A percentile compares a stretch with the other conserved stretches of the same genome.
Evolutionary conservation across 2,329 filamentous ascomycete species (phyloP).

Genomic region (Pleoardoris graminearum): DNA sequence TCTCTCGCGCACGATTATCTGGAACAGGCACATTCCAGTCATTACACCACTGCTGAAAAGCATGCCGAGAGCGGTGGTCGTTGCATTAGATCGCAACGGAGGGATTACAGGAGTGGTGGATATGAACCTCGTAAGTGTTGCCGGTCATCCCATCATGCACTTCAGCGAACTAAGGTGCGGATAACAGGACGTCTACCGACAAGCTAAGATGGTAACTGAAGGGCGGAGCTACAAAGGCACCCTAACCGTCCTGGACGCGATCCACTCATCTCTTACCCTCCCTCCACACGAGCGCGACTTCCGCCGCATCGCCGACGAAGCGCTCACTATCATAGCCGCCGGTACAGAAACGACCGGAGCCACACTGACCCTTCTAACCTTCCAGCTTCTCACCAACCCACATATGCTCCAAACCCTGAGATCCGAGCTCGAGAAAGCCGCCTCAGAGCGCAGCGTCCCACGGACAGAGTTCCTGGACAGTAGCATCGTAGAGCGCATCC

Average conservation of each 20-base stretch:
- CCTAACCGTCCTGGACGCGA: conserved; percentile 40
- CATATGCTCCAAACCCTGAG: conserved; percentile 33
- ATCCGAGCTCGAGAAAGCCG: conserved; percentile 38
- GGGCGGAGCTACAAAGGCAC: conserved; percentile 5
- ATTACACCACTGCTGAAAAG: conserved; percentile 5
- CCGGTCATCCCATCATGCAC: neutral
- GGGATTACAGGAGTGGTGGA: conserved; percentile 9
- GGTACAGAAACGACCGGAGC: conserved; percentile 42
- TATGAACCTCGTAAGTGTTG: conserved; percentile 8
- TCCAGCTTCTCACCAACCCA: conserved; percentile 41
- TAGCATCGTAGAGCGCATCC: conserved; percentile 14
- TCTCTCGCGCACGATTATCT: conserved; percentile 8
- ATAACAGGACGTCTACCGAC: conserved; percentile 11
- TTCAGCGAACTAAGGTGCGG: too few species aligned
- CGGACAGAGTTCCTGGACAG: conserved; percentile 7
- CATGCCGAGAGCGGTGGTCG: conserved; percentile 7
- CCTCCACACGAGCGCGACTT: conserved; percentile 44
- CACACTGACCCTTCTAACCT: conserved; percentile 31
- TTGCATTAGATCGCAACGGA: conserved; percentile 5
- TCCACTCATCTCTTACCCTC: conserved; percentile 34
- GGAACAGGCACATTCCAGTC: conserved; percentile 15
- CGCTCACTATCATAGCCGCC: conserved; percentile 36
- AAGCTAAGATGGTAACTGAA: conserved; percentile 12
- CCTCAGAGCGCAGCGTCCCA: conserved; percentile 2
- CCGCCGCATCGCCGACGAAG: conserved; percentile 38